Conservation (phyloP, 2,329 filamentous ascomycete genomes). For the Colletotrichum siamense region DNA sequence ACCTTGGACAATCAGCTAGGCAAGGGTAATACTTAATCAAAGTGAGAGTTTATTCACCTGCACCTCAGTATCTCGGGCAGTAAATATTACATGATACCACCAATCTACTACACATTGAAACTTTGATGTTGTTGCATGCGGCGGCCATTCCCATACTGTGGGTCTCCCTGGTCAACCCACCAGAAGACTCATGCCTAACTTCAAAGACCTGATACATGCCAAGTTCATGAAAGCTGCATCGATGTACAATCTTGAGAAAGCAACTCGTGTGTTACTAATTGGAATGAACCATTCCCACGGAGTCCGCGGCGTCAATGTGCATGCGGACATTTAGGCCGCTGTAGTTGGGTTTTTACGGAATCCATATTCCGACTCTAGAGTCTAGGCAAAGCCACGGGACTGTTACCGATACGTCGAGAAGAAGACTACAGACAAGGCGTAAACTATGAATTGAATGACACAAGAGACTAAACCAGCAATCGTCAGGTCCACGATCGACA, state of each 20-base stretch:
- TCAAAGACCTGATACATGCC: neutral
- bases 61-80: fast-evolving
- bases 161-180: too few species aligned
- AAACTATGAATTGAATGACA: neutral
- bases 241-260: fast-evolving
- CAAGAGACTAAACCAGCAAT: neutral
- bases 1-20: constrained; percentile 1
- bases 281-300: fast-evolving
- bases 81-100: neutral
- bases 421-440: fast-evolving
- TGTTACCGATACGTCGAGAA: neutral
- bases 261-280: neutral
- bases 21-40: neutral
- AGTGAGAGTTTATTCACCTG: fast-evolving
- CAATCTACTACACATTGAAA: neutral
- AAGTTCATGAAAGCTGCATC: neutral
- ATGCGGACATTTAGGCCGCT: neutral
- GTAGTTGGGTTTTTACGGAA: neutral
- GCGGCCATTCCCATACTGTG: neutral
- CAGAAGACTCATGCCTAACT: neutral
- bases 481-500: neutral
- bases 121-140: neutral
- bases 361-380: neutral
- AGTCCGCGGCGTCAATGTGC: neutral
- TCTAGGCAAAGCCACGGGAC: neutral